These are phyloP conservation scores for Talaromyces wortmannii DNA, from an alignment of 495 filamentous ascomycete species.

Conservation along the genomic window DNA sequence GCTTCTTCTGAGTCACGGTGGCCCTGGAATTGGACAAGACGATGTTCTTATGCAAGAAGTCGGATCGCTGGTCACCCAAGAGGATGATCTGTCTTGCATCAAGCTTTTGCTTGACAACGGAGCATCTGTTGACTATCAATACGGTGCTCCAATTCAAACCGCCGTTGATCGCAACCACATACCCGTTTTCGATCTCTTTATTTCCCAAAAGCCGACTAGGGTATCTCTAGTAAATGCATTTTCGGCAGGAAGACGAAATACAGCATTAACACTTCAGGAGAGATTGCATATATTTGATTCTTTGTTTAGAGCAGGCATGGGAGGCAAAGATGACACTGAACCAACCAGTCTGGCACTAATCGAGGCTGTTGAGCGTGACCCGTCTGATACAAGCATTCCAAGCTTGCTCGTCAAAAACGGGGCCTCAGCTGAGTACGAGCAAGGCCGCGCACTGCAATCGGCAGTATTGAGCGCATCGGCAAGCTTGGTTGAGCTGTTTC, in stretches of 20 bases:
- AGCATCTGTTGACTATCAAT: neutral
- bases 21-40: neutral
- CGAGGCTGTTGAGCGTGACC: neutral
- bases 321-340: neutral
- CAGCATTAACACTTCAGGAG: neutral
- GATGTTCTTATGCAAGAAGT: neutral
- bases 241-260: neutral
- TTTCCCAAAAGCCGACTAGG: neutral
- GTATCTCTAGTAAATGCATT: neutral
- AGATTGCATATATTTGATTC: neutral
- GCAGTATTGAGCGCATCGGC: neutral
- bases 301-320: neutral
- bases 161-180: neutral
- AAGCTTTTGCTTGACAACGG: neutral
- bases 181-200: neutral
- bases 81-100: neutral
- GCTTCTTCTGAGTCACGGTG: neutral
- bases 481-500: neutral
- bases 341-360: neutral
- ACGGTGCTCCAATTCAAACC: neutral
- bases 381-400: neutral
- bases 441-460: neutral
- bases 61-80: neutral
- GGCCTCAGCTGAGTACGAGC: neutral
- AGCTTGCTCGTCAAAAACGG: neutral